Evolutionary conservation across 2,329 filamentous ascomycete species (phyloP).

Genomic region (Aspergillus aculeatinus): DNA sequence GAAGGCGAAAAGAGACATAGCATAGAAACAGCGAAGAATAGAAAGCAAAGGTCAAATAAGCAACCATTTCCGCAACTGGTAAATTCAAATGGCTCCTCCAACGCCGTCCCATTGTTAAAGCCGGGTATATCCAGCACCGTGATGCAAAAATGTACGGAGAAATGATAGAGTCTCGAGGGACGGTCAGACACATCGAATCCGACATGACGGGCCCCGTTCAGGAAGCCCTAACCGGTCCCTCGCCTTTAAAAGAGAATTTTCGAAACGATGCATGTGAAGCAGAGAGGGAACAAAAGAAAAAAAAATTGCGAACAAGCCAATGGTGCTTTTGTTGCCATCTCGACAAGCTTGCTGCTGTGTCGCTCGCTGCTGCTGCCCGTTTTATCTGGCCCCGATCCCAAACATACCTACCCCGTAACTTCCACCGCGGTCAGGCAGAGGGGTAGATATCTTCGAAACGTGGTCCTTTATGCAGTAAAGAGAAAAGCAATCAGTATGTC

Average conservation of each 20-base stretch:
- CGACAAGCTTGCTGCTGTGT: conserved; percentile 15
- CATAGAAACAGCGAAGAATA: conserved; percentile 14
- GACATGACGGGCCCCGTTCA: background rate
- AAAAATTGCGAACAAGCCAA: conserved; percentile 18
- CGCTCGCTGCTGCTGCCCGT: conserved; percentile 7
- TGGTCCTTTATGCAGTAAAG: conserved; percentile 35
- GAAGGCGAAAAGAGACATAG: conserved; percentile 1
- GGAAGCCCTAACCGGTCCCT: conserved; percentile 7
- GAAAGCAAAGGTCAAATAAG: conserved; percentile 12
- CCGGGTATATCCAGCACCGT: conserved; percentile 52
- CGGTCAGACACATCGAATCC: background rate
- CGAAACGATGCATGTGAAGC: conserved; percentile 23
- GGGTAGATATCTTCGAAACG: conserved; percentile 40
- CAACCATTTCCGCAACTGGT: conserved; percentile 16
- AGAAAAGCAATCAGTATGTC: conserved; percentile 13
- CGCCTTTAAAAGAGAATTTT: conserved; percentile 15
- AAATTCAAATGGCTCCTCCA: conserved; percentile 27
- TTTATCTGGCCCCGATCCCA: conserved; percentile 45
- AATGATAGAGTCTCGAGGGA: conserved; percentile 22
- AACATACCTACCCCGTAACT: conserved; percentile 48
- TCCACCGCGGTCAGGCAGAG: conserved; percentile 40
- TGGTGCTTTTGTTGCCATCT: conserved; percentile 20
- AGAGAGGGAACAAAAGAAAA: background rate
- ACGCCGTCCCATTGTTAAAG: conserved; percentile 44
- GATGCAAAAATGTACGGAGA: conserved; percentile 46